Evolutionary conservation across 768 basidiomycete genomes (phyloP).

Genomic region (Lentinula lateritia): DNA sequence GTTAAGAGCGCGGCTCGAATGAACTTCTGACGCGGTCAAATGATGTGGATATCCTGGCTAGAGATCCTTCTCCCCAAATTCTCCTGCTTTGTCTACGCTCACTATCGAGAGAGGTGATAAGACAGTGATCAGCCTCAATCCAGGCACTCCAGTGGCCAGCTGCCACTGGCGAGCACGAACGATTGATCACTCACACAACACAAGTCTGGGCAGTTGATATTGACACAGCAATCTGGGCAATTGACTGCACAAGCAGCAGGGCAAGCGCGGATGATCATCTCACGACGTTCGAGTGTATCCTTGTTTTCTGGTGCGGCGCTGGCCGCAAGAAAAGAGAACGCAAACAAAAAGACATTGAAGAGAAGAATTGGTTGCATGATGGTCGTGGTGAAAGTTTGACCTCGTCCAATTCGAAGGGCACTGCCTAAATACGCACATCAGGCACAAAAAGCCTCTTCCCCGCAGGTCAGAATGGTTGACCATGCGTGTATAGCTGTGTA

Average conservation of each 20-base stretch:
- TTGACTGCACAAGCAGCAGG: background rate
- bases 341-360: background rate
- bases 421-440: background rate
- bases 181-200: background rate
- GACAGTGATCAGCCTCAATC: background rate
- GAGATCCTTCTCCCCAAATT: background rate
- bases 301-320: background rate
- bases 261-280: background rate
- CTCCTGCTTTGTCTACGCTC: background rate
- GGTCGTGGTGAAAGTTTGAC: background rate
- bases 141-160: background rate
- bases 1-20: too few relatives aligned
- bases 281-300: background rate
- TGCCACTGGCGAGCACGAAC: background rate
- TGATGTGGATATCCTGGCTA: background rate
- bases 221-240: background rate
- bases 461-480: background rate
- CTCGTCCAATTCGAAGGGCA: background rate
- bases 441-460: background rate
- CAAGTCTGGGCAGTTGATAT: background rate
- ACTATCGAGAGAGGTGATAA: background rate
- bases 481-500: background rate
- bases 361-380: background rate
- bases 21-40: too few relatives aligned
- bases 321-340: background rate